phyloP scores from a whole-genome alignment of 2,329 filamentous ascomycete genomes.

The Sclerotinia borealis region DNA sequence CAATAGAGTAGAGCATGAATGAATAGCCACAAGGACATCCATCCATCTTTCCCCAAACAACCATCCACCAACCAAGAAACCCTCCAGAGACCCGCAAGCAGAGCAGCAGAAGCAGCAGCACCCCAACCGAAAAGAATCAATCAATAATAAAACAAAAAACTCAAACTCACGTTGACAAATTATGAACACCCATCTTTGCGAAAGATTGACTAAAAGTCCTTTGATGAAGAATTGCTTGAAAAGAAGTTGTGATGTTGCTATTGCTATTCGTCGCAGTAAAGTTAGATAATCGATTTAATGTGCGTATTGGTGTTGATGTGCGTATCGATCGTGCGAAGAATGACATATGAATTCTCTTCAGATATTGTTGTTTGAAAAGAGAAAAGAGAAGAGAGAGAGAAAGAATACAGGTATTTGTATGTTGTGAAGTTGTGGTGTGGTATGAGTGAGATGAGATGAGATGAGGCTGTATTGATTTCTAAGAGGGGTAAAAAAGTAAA shows the following conservation, averaged over 20 bases:
- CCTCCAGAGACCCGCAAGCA: too few species aligned
- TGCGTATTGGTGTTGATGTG: too few species aligned
- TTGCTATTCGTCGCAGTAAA: slow-evolving; percentile 16
- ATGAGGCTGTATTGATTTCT: slow-evolving; percentile 16
- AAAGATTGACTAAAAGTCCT: slow-evolving; percentile 35
- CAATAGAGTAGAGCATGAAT: neutral
- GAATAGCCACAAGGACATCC: too few species aligned
- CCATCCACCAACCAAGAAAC: neutral
- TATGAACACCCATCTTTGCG: slow-evolving; percentile 41
- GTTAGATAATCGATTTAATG: too few species aligned
- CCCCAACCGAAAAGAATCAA: neutral
- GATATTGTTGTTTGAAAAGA: too few species aligned
- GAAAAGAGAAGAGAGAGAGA: neutral
- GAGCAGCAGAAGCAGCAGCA: too few species aligned
- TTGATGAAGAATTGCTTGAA: neutral
- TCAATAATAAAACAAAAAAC: neutral
- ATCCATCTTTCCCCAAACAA: too few species aligned
- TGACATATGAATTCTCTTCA: slow-evolving; percentile 17
- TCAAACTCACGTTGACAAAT: slow-evolving; percentile 36
- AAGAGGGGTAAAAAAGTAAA: neutral
- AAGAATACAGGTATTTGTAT: slow-evolving; percentile 1
- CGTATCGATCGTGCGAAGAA: slow-evolving; percentile 17
- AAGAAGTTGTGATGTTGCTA: slow-evolving; percentile 9
- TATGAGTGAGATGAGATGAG: neutral
- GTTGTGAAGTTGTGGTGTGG: neutral